Conservation (phyloP, 306 rosid species). For the Cyclanthera cordifolia region DNA sequence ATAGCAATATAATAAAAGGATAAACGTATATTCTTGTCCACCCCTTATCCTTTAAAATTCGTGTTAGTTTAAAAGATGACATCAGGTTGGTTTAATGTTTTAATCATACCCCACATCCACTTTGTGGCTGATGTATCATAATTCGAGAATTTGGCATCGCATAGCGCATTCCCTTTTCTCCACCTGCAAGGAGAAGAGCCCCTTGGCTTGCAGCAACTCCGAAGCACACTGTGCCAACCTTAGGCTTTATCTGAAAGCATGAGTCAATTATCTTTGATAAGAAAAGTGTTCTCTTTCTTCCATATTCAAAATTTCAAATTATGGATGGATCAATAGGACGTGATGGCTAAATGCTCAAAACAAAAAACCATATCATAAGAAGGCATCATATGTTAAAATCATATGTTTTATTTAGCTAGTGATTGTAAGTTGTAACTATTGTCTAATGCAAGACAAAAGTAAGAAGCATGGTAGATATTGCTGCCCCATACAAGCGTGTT, state of each 20-base stretch:
- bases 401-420: neutral
- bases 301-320: neutral
- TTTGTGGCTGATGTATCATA: constrained; percentile 93
- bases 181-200: constrained; percentile 96
- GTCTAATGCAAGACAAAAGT: neutral
- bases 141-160: constrained; percentile 97
- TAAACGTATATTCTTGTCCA: neutral
- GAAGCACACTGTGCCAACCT: constrained; percentile 85
- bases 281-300: neutral
- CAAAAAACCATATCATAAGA: neutral
- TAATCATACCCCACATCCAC: constrained; percentile 77
- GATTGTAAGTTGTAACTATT: neutral
- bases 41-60: neutral
- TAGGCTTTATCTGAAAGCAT: constrained; percentile 77
- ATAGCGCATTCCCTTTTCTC: constrained; percentile 96
- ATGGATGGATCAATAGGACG: neutral
- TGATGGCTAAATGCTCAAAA: neutral
- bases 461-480: neutral
- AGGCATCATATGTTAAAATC: neutral
- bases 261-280: neutral
- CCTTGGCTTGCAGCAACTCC: constrained; percentile 99
- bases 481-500: neutral
- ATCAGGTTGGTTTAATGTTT: neutral
- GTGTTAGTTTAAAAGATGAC: constrained; percentile 7
- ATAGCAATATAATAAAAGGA: neutral